Base-by-base conservation (phyloP, 805 yeast genomes). In the Brettanomyces sp. region DNA sequence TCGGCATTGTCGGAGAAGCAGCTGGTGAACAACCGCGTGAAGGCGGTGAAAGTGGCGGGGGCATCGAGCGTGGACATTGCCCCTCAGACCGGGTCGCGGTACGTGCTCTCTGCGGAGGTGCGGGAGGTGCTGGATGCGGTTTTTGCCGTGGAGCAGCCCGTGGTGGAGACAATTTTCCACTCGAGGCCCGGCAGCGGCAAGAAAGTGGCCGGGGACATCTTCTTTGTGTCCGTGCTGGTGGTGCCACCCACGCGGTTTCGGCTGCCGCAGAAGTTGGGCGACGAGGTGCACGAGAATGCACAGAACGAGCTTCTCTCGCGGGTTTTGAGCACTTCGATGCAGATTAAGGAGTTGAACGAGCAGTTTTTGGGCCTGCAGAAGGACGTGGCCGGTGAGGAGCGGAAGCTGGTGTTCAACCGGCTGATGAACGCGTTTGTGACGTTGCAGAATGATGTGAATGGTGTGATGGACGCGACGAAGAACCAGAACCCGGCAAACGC, bases 161-260 rank as follows among this genome's bases (percentile, higher is more conserved):
- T 89, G 13, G 69, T 90, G 53, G 77, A 78, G 49, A 81, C 76
- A 50, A 67, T 93, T 42, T 93, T 91, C 78, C 87, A 87, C 59
- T 76, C 95, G 14, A 76, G 88, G 65, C 96, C 96, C 7, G 63
- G 68, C 33, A 54, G 69, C 11, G 60, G 69, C 23, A 70, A 64
- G 46, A 69, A 72, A 34, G 70, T 73, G 8, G 57, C 67, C 3
- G 84, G 96, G 18, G 96, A 91, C 59, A 76, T 87, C 73, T 93
- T 95, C 64, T 95, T 93, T 70, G 74, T 88, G 56, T 90, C 87
- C 54, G 81, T 88, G 4, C 69, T 93, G 48, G 82, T 89, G 37
- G 98, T 95, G 36, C 99, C 99, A 35, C 90, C 99, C 43, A 95
- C 98, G 2, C 76, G 98, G 64, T 93, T 93, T 73, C 79, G 99